These are phyloP conservation scores for Fomitopsis serialis DNA, from an alignment of 768 basidiomycete genomes.

Conservation along the genomic window DNA sequence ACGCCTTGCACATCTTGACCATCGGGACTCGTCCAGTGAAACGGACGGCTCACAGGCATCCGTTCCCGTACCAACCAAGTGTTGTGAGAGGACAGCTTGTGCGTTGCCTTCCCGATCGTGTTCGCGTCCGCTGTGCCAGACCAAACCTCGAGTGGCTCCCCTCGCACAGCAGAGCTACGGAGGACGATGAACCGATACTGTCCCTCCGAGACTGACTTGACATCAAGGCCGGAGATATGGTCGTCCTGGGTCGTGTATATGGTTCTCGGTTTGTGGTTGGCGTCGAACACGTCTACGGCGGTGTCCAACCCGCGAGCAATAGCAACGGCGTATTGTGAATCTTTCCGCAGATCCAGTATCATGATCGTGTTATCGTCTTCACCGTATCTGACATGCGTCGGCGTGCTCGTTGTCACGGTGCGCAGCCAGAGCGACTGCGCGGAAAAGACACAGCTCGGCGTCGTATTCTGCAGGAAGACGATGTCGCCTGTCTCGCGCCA, in stretches of 20 bases:
- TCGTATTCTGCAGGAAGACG: background rate
- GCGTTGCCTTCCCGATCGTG: background rate
- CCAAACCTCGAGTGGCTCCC: slow-evolving; percentile 1
- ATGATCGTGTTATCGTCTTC: background rate
- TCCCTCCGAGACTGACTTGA: background rate
- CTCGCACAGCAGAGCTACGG: slow-evolving; percentile 1
- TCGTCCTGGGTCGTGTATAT: background rate
- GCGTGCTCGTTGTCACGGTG: background rate
- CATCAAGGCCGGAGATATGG: background rate
- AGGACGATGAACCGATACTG: background rate
- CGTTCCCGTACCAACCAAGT: background rate
- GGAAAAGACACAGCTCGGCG: background rate
- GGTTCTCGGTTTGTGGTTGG: background rate
- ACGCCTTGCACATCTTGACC: slow-evolving; percentile 1
- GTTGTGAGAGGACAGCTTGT: slow-evolving; percentile 1
- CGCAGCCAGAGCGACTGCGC: background rate
- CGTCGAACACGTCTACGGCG: background rate
- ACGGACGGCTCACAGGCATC: background rate
- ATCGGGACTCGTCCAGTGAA: background rate
- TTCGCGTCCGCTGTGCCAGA: background rate
- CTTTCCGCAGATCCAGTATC: background rate
- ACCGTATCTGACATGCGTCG: background rate
- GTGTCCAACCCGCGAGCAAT: background rate
- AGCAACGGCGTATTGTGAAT: background rate
- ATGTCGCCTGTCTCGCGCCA: background rate